Evolutionary conservation across 2,329 filamentous ascomycete genomes (phyloP).

Genomic region (Talaromyces atroroseus): DNA sequence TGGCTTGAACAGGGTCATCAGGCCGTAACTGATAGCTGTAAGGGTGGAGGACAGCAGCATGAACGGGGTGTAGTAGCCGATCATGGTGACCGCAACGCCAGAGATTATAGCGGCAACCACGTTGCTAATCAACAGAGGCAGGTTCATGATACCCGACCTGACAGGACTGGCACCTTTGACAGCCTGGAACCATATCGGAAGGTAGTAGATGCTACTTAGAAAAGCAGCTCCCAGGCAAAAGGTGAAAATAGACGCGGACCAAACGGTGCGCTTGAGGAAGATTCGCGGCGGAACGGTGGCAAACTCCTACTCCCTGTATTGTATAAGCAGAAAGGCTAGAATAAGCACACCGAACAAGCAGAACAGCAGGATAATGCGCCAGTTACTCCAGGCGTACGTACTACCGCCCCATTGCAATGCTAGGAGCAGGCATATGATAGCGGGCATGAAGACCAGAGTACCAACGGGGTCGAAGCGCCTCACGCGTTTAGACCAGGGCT

Average conservation of each 20-base stretch:
- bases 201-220: constrained; percentile 35
- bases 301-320: constrained; percentile 26
- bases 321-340: constrained; percentile 34
- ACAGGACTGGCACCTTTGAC: constrained; percentile 30
- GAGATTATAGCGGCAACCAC: constrained; percentile 25
- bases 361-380: constrained; percentile 44
- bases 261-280: constrained; percentile 40
- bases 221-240: constrained; percentile 16
- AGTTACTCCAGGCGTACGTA: constrained; percentile 40
- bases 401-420: constrained; percentile 41
- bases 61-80: constrained; percentile 25
- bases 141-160: constrained; percentile 35
- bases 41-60: constrained; percentile 24
- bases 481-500: constrained; percentile 20
- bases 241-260: constrained; percentile 38
- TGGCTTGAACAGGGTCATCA: constrained; percentile 29
- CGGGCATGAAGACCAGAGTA: constrained; percentile 41
- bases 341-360: constrained; percentile 47
- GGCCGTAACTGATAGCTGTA: constrained; percentile 23
- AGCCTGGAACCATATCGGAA: constrained; percentile 43
- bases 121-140: constrained; percentile 36
- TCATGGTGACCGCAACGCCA: constrained; percentile 23
- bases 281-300: constrained; percentile 44
- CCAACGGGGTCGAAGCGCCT: constrained; percentile 39
- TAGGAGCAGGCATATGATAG: constrained; percentile 44